Percentiles rank a stretch among this genome's conserved stretches.
Evolutionary conservation across 2,329 filamentous ascomycete species (phyloP).

Genomic region (Verticillium longisporum): DNA sequence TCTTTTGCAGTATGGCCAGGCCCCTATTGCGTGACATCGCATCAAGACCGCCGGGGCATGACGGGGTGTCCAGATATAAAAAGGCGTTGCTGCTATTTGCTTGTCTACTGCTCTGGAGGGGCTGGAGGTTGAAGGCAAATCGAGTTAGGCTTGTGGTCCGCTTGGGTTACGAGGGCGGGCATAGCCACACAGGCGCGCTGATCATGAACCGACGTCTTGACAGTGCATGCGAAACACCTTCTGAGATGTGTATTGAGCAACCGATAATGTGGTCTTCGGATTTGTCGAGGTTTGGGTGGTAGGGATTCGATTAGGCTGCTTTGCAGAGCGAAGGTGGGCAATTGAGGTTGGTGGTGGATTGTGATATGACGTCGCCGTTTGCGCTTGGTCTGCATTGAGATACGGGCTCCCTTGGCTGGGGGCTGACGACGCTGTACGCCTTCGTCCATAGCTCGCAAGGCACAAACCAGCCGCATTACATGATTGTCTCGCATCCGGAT

Average conservation of each 20-base stretch:
- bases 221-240: not conserved
- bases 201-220: not conserved
- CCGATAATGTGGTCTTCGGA: too few relatives aligned
- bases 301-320: not conserved
- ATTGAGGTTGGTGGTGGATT: not conserved
- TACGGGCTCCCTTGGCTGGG: too few relatives aligned
- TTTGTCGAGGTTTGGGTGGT: too few relatives aligned
- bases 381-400: not conserved
- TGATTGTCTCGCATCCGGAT: too few relatives aligned
- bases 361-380: not conserved
- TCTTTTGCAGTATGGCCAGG: conserved; percentile 81
- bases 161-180: not conserved
- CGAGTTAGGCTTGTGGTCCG: not conserved
- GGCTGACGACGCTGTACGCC: not conserved
- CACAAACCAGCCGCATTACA: not conserved
- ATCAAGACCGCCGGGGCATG: not conserved
- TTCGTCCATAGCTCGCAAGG: not conserved
- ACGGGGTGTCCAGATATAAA: not conserved
- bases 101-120: not conserved
- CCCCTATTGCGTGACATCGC: conserved; percentile 48
- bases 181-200: not conserved
- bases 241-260: too few relatives aligned
- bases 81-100: not conserved
- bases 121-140: not conserved
- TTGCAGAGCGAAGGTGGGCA: not conserved